Base-by-base conservation (phyloP, 2,329 filamentous ascomycete genomes). In the Verticillium longisporum region DNA sequence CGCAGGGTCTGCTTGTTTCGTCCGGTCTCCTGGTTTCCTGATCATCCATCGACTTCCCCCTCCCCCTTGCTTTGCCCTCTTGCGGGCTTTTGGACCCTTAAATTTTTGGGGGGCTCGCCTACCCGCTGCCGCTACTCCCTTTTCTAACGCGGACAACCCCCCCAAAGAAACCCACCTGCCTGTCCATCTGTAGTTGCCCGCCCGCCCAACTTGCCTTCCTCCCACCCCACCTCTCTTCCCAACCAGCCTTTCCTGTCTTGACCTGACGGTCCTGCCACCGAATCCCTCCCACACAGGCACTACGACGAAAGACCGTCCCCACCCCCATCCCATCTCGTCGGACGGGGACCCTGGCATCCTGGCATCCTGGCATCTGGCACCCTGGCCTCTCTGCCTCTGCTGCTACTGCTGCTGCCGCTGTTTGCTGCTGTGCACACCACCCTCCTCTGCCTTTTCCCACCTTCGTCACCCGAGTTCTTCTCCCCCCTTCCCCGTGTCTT, bases 11-110 rank as follows among this genome's bases (percentile, higher is more conserved):
- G 34, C 41, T 50, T 50, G 41, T 50, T 50, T 50, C 41, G 41
- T 50, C 41, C n/a, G n/a, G 41, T 21, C n/a, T 50, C 41, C 41
- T 21, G 2, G 34, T 60, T 33, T 53, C 33, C n/a, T n/a, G 53
- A 50, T 59, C 56, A 54, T 60, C 63, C 57, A 45, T 60, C 56
- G 63, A 63, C 64, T 64, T 59, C 58, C 64, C 68, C 66, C 18
- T 21, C 18, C 63, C 64, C 61, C 61, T 61, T 61, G 58, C 64
- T 64, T 60, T 60, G 56, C 56, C 41, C 55, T 55, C 58, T 34
- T 57, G 62, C 56, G 58, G 61, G 62, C 62, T 59, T 61, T 61
- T 60, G 63, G 61, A 62, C 64, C 59, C 60, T 61, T 61, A 57
- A 62, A 59, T 61, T 56, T 36, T 59, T 41, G 58, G 56, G 18